Base-by-base conservation (phyloP, 306 rosid species). In the Lotus japonicus region DNA sequence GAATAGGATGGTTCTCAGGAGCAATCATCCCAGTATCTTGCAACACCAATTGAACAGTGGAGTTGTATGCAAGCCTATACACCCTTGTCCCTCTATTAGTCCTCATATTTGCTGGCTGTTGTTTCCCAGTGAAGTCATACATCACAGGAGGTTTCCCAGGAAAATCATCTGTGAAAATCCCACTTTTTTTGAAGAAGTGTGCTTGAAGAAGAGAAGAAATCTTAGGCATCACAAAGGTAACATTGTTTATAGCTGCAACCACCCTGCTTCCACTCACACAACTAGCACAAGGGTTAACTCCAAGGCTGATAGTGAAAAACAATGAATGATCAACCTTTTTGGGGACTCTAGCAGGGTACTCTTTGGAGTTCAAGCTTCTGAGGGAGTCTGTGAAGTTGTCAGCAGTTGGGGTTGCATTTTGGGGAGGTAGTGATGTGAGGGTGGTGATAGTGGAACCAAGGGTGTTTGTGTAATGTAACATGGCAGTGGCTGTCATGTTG, bases 1-100 rank as follows among this genome's bases (percentile, higher is more conserved):
- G 97, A 72, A 92, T 18, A 4, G 97, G 97, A 63, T 92, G 97
- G 68, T 85, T 92, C 67, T 92, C 97, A 13, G 91, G 88, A 11
- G 95, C 10, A 4, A 92, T 73, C 92, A 89, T 84, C 65, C 88
- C 92, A 5, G 97, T 92, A 46, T 85, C 97, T 57, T 92, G 97
- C 72, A 92, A 77, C 1, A 92, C 95, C 28, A 92, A 8, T 13
- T 92, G 84, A 19, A 92, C 96, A 0, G 96, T 92, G 0, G 91
- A 80, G 71, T 89, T 87, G 23, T 92, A 92, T 13, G 84, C 61
- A 54, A 92, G 86, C 54, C 97, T 87, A 48, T 87, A 92, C 2
- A 89, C 76, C 77, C 81, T 84, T 14, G 95, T 89, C 26, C 97
- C 97, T 6, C 8, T 84, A 49, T 16, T 75, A 3, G 97, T 89